Evolutionary conservation across 371 early-diverging fungal species (phyloP), one percentile per base, ranked within the genome.

Genomic region (Zancudomyces culisetae): DNA sequence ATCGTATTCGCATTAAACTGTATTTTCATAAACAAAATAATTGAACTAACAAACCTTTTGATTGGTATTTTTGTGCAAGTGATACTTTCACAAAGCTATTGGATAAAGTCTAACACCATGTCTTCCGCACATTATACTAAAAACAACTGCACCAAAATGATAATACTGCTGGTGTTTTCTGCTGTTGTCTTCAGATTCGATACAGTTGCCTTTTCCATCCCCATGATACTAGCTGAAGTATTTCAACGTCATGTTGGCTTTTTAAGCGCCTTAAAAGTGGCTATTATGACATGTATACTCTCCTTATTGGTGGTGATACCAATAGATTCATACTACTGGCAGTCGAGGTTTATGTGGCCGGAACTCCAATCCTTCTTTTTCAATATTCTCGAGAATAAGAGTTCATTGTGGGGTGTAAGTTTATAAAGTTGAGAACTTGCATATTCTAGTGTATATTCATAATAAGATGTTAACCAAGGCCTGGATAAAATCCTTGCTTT

Each of bases 261-360:
- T 13, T 18, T 39, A 2, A 3, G 27, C 1, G 26, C 8, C 3
- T 35, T 27, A 10, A 29, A 50, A 21, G 27, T 23, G 0, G 21
- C 19, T 0, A 54, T 66, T 24, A 68, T 69, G 18, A 47, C 46
- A 29, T 23, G 70, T 0, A 42, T 60, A 15, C 23, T 68, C 19
- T 64, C 70, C 45, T 49, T 85, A 22, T 52, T 53, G 0, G 6
- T 76, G 6, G 77, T 87, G 0, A 55, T 86, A 20, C 56, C 63
- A 0, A 63, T 90, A 18, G 95, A 94, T 64, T 82, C 88, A 2
- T 81, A 73, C 58, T 82, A 90, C 56, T 94, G 93, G 93, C 69
- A 69, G 27, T 43, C 55, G 13, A 59, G 62, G 49, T 70, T 64
- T 58, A 61, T 81, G 51, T 94, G 90, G 90, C 91, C 97, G 2